Conservation (phyloP, 2,329 filamentous ascomycete genomes). For the Aspergillus aculeatinus region DNA sequence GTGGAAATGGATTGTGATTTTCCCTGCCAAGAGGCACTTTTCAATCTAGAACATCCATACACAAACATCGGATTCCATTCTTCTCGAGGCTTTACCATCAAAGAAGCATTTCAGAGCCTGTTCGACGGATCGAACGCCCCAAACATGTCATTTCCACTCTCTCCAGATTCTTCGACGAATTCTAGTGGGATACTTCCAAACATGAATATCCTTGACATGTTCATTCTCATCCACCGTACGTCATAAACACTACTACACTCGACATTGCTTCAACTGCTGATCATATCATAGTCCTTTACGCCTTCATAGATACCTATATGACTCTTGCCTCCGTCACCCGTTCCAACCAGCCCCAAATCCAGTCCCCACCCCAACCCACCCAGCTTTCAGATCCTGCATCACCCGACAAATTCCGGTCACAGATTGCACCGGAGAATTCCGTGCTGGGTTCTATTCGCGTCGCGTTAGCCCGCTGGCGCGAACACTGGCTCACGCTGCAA, state of each 20-base stretch:
- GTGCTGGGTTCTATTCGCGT: slow-evolving; percentile 33
- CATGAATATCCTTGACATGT: slow-evolving; percentile 42
- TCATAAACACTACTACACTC: background rate
- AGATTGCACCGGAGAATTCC: slow-evolving; percentile 29
- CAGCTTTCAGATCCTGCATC: slow-evolving; percentile 1
- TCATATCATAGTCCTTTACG: slow-evolving; percentile 34
- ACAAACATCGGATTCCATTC: slow-evolving; percentile 40
- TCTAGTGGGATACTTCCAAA: slow-evolving; percentile 17
- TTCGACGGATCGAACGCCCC: slow-evolving; percentile 31
- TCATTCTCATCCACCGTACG: slow-evolving; percentile 45
- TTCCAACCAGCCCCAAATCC: slow-evolving; percentile 1
- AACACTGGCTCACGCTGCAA: slow-evolving; percentile 38
- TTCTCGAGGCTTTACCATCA: slow-evolving; percentile 37
- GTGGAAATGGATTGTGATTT: slow-evolving; percentile 46
- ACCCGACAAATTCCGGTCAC: slow-evolving; percentile 7
- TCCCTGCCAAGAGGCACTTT: slow-evolving; percentile 43
- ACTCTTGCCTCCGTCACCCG: slow-evolving; percentile 32
- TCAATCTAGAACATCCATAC: slow-evolving; percentile 44
- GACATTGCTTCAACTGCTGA: background rate
- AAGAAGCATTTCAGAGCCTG: slow-evolving; percentile 41
- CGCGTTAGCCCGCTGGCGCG: slow-evolving; percentile 40
- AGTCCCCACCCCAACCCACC: slow-evolving; percentile 2
- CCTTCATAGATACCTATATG: slow-evolving; percentile 45
- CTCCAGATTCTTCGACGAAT: background rate
- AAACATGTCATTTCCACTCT: slow-evolving; percentile 10